Conservation (phyloP, 169 alveolate genomes). For the Plasmodium gonderi region DNA sequence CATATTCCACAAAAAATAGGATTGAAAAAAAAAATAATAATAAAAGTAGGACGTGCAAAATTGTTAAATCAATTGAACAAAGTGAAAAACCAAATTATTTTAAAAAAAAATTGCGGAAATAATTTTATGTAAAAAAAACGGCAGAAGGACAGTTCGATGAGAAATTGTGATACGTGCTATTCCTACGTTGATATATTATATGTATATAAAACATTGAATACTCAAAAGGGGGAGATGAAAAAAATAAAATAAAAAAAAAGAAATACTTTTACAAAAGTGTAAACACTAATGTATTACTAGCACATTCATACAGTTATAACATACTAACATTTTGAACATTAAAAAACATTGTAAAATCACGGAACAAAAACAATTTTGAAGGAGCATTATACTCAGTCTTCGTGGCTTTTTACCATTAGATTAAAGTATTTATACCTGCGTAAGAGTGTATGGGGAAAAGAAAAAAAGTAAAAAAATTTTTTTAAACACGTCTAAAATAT, state of each 20-base stretch:
- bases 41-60: background rate
- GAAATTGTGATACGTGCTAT: background rate
- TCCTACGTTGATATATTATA: background rate
- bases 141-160: background rate
- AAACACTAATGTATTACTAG: background rate
- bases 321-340: background rate
- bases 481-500: too few relatives aligned
- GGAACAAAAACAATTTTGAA: background rate
- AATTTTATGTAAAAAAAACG: background rate
- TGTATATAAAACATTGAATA: background rate
- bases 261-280: background rate
- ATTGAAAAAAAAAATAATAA: background rate
- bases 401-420: background rate
- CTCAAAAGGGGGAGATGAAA: background rate
- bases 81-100: background rate
- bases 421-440: slow-evolving; percentile 7
- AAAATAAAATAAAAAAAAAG: background rate
- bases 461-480: background rate
- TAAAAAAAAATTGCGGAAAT: background rate
- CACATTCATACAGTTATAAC: background rate
- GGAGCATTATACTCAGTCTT: background rate
- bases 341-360: background rate
- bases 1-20: background rate
- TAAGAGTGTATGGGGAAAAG: background rate
- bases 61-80: background rate